Conservation (phyloP, 805 yeast genomes). For the Candida ipomoeae region DNA sequence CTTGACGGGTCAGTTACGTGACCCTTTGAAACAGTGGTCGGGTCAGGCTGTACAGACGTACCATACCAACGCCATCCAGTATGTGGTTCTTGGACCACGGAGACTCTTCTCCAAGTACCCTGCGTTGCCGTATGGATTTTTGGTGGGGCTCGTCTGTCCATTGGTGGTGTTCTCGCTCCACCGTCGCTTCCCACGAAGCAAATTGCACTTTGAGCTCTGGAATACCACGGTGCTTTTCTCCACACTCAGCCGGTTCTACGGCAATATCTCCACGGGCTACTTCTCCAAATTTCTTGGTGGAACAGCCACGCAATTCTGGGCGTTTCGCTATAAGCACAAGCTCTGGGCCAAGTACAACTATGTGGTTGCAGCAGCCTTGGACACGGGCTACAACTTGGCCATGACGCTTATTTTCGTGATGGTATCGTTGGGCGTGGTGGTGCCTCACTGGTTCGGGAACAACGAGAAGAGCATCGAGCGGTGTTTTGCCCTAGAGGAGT, state of each 20-base stretch:
- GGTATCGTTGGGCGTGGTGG: conserved; percentile 23
- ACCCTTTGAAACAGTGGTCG: conserved; percentile 51
- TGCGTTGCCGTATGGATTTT: conserved; percentile 42
- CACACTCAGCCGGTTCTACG: conserved; percentile 45
- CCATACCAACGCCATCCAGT: conserved; percentile 49
- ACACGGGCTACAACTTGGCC: conserved; percentile 46
- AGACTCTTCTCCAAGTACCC: conserved; percentile 41
- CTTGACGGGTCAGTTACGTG: conserved; percentile 30
- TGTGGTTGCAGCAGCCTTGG: conserved; percentile 49
- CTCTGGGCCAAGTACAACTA: conserved; percentile 45
- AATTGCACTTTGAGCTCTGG: conserved; percentile 31
- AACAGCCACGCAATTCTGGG: conserved; percentile 44
- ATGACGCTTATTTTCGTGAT: conserved; percentile 36
- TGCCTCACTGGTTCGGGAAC: conserved; percentile 52
- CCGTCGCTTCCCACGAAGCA: conserved; percentile 21
- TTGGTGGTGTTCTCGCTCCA: conserved; percentile 28
- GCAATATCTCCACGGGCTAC: conserved; percentile 48
- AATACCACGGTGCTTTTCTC: conserved; percentile 49
- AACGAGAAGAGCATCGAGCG: conserved; percentile 40
- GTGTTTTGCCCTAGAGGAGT: conserved; percentile 37
- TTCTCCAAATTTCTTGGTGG: conserved; percentile 47
- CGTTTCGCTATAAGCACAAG: conserved; percentile 33
- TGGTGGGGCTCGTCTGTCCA: conserved; percentile 39
- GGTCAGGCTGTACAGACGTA: conserved; percentile 40
- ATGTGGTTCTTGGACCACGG: conserved; percentile 48